Conservation (phyloP, 202 grass and related monocot species). For the Brachypodium distachyon region DNA sequence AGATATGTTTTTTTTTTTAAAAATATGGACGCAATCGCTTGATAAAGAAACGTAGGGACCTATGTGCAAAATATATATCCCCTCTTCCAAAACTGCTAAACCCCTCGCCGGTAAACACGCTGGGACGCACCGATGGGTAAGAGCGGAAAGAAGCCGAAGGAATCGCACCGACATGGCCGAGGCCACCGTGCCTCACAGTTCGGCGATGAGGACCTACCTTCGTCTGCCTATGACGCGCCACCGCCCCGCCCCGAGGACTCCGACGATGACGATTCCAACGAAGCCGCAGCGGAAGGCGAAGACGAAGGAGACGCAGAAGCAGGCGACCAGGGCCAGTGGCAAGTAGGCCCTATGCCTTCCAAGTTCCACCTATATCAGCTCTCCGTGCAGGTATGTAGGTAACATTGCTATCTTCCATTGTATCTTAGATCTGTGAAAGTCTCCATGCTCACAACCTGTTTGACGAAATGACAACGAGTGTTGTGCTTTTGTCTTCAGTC, state of each 20-base stretch:
- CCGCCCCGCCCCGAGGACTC: constrained; percentile 8
- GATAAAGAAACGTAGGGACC: no score
- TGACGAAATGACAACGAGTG: constrained; percentile 22
- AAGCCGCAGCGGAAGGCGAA: constrained; percentile 14
- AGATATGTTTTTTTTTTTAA: no score
- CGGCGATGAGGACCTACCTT: constrained; percentile 35
- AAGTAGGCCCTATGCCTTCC: constrained; percentile 33
- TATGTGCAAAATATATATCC: no score
- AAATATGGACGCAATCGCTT: no score
- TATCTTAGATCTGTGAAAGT: not conserved
- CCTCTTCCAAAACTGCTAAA: not conserved
- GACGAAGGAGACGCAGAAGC: constrained; percentile 8
- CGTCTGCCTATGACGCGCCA: constrained; percentile 43
- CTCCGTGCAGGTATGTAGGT: constrained; percentile 95
- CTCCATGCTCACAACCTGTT: constrained; percentile 4
- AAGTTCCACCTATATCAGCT: constrained; percentile 88
- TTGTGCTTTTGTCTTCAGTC: constrained; percentile 33
- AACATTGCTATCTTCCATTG: not conserved
- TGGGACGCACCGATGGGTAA: constrained; percentile 56
- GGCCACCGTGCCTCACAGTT: constrained; percentile 11
- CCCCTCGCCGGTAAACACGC: not conserved
- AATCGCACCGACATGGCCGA: constrained; percentile 35
- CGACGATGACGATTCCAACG: constrained; percentile 22
- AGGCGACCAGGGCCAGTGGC: not conserved
- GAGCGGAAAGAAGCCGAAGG: constrained; percentile 71